phyloP scores from a whole-genome alignment of 768 basidiomycete species.

The Hericium rajendrae region DNA sequence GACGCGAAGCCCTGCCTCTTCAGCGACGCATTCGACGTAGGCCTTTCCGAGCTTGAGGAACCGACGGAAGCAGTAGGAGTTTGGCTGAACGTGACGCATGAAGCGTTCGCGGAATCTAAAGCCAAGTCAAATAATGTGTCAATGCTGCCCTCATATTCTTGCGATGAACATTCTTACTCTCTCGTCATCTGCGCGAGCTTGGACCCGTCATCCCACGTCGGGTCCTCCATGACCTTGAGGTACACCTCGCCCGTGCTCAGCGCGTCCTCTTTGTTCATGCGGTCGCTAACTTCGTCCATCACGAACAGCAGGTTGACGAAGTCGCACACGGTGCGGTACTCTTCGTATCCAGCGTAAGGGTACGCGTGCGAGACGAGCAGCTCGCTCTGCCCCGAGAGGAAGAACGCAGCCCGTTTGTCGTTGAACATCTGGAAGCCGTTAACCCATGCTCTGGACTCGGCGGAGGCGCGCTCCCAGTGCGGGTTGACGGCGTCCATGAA shows the following conservation, averaged over 20 bases:
- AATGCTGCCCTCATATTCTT: neutral
- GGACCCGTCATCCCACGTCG: conserved; percentile 44
- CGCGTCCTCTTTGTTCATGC: conserved; percentile 48
- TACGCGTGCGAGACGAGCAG: conserved; percentile 53
- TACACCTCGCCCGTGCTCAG: conserved; percentile 42
- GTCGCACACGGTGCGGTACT: conserved; percentile 53
- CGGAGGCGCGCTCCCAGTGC: conserved; percentile 43
- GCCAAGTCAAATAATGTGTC: neutral
- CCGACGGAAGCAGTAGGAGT: conserved; percentile 34
- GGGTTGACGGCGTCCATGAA: conserved; percentile 45
- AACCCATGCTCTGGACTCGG: conserved; percentile 53
- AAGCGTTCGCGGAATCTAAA: conserved; percentile 15
- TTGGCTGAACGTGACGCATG: conserved; percentile 40
- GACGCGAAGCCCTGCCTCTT: conserved; percentile 54
- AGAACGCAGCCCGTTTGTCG: conserved; percentile 52
- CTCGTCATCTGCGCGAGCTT: conserved; percentile 48
- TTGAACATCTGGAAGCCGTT: conserved; percentile 49
- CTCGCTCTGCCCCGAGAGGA: conserved; percentile 51
- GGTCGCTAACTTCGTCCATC: conserved; percentile 61
- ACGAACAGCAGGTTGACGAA: conserved; percentile 58
- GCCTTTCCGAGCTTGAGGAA: conserved; percentile 43
- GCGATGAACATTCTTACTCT: conserved; percentile 32
- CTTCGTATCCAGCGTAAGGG: conserved; percentile 45
- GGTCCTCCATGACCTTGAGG: conserved; percentile 41
- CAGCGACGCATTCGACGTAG: conserved; percentile 49